Conservation (phyloP, 257 asterid species). For the Verbascum thapsus region DNA sequence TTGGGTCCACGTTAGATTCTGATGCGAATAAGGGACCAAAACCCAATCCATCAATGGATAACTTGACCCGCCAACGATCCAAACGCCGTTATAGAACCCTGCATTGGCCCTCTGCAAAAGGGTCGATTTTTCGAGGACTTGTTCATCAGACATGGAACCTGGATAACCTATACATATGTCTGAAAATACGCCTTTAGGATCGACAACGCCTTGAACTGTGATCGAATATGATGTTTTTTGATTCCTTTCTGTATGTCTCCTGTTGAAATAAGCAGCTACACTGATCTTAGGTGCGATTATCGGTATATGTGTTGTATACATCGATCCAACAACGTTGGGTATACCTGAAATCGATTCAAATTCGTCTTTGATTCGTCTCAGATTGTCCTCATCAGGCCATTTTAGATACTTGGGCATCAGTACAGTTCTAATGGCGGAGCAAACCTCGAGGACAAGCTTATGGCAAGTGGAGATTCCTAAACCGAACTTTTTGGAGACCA, state of each 20-base stretch:
- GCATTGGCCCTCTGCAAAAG: constrained; percentile 71
- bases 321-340: constrained; percentile 77
- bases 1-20: constrained; percentile 82
- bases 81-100: constrained; percentile 64
- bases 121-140: constrained; percentile 83
- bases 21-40: constrained; percentile 83
- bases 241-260: constrained; percentile 84
- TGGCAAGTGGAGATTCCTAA: constrained; percentile 93
- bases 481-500: constrained; percentile 86
- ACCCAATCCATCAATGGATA: constrained; percentile 90
- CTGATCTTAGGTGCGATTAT: constrained; percentile 89
- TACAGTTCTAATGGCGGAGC: constrained; percentile 77
- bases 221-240: constrained; percentile 89
- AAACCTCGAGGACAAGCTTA: constrained; percentile 89
- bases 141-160: constrained; percentile 94
- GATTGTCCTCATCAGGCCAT: constrained; percentile 72
- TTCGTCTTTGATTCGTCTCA: constrained; percentile 44
- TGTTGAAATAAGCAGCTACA: constrained; percentile 78
- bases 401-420: constrained; percentile 81
- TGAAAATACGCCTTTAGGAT: constrained; percentile 67
- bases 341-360: constrained; percentile 67
- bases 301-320: constrained; percentile 92
- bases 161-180: constrained; percentile 95
- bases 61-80: constrained; percentile 80
- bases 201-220: constrained; percentile 90